Percentiles rank a stretch among this genome's conserved stretches.
Conservation (phyloP, 2,329 filamentous ascomycete species). For the Colletotrichum agaves region DNA sequence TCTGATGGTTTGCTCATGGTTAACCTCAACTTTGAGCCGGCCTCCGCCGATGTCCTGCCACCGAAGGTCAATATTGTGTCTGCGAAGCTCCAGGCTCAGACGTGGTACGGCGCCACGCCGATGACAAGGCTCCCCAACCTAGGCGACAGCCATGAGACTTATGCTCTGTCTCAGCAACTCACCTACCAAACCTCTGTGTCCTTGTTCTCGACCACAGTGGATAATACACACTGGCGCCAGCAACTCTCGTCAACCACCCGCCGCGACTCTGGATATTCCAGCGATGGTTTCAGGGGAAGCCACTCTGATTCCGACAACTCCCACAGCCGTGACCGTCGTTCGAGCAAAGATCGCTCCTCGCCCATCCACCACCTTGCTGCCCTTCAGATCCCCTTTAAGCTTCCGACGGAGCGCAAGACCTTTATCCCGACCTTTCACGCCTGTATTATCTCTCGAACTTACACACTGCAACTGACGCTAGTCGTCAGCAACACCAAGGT, state of each 20-base stretch:
- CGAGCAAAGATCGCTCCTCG: conserved; percentile 38
- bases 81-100: conserved; percentile 63
- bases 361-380: conserved; percentile 53
- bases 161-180: conserved; percentile 45
- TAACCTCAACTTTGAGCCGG: conserved; percentile 59
- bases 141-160: conserved; percentile 55
- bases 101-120: conserved; percentile 61
- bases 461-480: conserved; percentile 60
- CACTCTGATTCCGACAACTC: conserved; percentile 48
- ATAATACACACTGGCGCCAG: conserved; percentile 54
- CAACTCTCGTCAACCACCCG: conserved; percentile 48
- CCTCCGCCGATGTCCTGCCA: conserved; percentile 53
- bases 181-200: conserved; percentile 58
- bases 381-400: conserved; percentile 59
- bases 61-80: conserved; percentile 61
- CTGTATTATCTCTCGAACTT: conserved; percentile 66
- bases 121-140: conserved; percentile 62
- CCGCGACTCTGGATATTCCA: conserved; percentile 66
- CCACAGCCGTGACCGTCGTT: conserved; percentile 35
- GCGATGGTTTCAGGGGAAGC: conserved; percentile 50
- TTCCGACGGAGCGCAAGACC: conserved; percentile 59
- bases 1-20: conserved; percentile 56
- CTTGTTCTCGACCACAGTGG: conserved; percentile 51
- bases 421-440: conserved; percentile 69
- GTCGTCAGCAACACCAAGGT: conserved; percentile 55